These are phyloP conservation scores for Suillus ampliporus DNA, from an alignment of 768 basidiomycete genomes.

Conservation along the genomic window DNA sequence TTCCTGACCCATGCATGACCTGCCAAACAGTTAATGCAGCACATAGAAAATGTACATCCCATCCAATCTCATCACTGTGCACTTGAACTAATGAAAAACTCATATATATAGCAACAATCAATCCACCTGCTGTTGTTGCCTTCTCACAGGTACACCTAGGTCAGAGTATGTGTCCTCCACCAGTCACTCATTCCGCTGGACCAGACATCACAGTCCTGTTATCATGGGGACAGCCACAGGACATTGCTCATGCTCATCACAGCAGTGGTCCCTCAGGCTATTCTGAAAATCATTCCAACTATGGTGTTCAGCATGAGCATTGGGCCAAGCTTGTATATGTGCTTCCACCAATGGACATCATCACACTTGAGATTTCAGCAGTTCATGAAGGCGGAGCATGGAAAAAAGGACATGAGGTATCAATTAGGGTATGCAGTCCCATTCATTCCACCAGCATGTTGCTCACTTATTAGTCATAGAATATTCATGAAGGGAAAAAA, in stretches of 20 bases:
- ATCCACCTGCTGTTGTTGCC: constrained; percentile 8
- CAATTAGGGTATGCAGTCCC: constrained; percentile 2
- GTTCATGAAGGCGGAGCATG: not conserved
- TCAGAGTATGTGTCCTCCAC: too few relatives aligned
- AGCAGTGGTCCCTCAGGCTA: not conserved
- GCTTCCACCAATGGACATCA: constrained; percentile 10
- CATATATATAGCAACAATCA: not conserved
- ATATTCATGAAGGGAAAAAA: constrained; percentile 13
- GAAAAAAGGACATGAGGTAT: not conserved
- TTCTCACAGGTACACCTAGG: too few relatives aligned
- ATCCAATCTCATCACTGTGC: not conserved
- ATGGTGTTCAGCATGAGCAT: not conserved
- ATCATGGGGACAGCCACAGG: not conserved
- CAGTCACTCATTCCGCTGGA: not conserved
- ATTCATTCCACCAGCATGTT: not conserved
- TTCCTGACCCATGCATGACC: constrained; percentile 5
- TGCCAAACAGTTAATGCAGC: constrained; percentile 1
- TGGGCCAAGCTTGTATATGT: constrained; percentile 7
- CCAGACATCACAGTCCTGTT: not conserved
- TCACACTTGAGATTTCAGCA: constrained; percentile 8
- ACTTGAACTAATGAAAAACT: not conserved
- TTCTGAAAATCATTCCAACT: constrained; percentile 5
- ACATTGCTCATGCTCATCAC: not conserved
- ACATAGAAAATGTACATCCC: not conserved
- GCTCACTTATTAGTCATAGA: constrained; percentile 12